These are phyloP conservation scores for Dendrostoma leiphaemia DNA, from an alignment of 2,329 filamentous ascomycete species.

Conservation along the genomic window DNA sequence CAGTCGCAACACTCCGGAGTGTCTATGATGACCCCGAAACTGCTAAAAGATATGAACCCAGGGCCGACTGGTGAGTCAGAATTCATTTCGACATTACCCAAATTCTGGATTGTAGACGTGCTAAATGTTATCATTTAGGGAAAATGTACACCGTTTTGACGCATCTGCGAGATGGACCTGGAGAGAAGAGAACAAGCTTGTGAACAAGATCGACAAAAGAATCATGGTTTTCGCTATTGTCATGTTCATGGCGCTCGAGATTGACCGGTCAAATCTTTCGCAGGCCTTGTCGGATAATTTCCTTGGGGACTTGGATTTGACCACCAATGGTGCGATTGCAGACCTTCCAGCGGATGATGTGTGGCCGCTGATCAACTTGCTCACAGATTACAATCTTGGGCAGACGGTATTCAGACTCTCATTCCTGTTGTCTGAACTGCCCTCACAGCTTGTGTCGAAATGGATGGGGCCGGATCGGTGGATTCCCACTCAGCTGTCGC, in stretches of 20 bases:
- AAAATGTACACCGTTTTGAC: constrained; percentile 47
- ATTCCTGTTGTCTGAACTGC: constrained; percentile 56
- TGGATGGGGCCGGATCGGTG: constrained; percentile 57
- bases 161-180: constrained; percentile 41
- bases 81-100: too few relatives aligned
- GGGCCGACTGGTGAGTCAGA: constrained; percentile 23
- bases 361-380: background rate
- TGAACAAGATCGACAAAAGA: constrained; percentile 38
- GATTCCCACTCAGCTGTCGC: constrained; percentile 58
- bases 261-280: constrained; percentile 45
- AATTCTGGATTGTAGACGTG: background rate
- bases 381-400: constrained; percentile 43
- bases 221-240: constrained; percentile 48
- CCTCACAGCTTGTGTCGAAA: constrained; percentile 59
- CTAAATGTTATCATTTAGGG: constrained; percentile 24
- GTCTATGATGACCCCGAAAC: constrained; percentile 39
- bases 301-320: constrained; percentile 39
- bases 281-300: constrained; percentile 50
- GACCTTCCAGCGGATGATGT: background rate
- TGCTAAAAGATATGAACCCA: constrained; percentile 33
- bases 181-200: constrained; percentile 34
- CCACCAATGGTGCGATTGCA: constrained; percentile 38
- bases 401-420: constrained; percentile 47
- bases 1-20: constrained; percentile 33
- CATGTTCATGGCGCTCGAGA: constrained; percentile 50